Evolutionary conservation across 306 rosid genomes (phyloP).

Genomic region (Carpinus viminea): DNA sequence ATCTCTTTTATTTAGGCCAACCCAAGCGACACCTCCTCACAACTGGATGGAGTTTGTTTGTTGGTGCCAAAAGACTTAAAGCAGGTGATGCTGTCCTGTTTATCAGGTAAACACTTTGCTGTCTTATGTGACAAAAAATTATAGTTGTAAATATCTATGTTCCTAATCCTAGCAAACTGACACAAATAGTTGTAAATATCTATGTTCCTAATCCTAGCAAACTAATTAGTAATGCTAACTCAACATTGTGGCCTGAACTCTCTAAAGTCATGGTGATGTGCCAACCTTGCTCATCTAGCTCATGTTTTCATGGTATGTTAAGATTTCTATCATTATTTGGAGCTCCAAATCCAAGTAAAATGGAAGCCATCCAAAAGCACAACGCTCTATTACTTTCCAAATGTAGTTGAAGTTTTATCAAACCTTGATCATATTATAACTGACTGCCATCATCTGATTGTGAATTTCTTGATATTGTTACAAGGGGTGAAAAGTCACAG

Average conservation of each 20-base stretch:
- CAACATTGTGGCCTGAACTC: not conserved
- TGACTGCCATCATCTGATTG: not conserved
- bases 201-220: not conserved
- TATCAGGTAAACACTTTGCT: constrained; percentile 57
- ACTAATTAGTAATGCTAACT: not conserved
- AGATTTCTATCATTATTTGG: not conserved
- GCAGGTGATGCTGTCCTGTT: constrained; percentile 94
- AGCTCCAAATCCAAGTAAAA: not conserved
- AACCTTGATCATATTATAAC: not conserved
- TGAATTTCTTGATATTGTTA: constrained; percentile 8
- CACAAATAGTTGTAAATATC: not conserved
- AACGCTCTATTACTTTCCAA: not conserved
- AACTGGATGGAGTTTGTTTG: constrained; percentile 95
- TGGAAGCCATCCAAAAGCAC: not conserved
- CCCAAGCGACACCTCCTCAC: constrained; percentile 98
- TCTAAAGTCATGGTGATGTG: not conserved
- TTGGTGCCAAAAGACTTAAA: constrained; percentile 85
- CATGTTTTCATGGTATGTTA: not conserved
- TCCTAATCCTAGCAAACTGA: not conserved
- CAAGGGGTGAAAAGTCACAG: constrained; percentile 92
- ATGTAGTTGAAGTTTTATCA: not conserved
- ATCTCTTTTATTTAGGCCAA: constrained; percentile 58
- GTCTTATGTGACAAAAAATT: not conserved
- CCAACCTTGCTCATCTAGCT: not conserved
- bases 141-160: not conserved